phyloP scores from a whole-genome alignment of 768 basidiomycete species.

The Trametes meyenii region DNA sequence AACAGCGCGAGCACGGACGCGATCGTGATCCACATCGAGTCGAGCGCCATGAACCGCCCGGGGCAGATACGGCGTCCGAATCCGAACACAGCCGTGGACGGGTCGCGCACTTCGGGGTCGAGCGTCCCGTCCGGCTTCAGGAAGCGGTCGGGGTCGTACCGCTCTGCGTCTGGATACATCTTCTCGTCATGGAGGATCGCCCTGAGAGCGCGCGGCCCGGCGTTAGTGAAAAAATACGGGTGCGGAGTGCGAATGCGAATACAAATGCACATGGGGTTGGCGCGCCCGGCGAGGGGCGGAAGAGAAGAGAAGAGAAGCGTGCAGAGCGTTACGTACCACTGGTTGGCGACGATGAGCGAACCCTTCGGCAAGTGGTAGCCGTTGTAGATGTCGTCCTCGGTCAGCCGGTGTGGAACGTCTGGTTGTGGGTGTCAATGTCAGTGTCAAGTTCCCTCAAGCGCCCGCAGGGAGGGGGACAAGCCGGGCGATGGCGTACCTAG shows the following conservation, averaged over 20 bases:
- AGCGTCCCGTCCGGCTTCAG: slow-evolving; percentile 41
- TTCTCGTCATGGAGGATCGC: slow-evolving; percentile 43
- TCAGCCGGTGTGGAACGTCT: slow-evolving; percentile 27
- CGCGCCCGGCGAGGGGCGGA: neutral
- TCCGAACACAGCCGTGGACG: slow-evolving; percentile 37
- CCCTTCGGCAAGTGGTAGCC: slow-evolving; percentile 29
- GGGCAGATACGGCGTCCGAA: slow-evolving; percentile 39
- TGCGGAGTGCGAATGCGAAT: neutral
- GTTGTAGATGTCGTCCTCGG: slow-evolving; percentile 29
- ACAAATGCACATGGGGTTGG: neutral
- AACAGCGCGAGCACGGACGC: slow-evolving; percentile 28
- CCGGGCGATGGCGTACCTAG: slow-evolving; percentile 27
- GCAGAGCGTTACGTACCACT: slow-evolving; percentile 11
- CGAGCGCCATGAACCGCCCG: slow-evolving; percentile 28
- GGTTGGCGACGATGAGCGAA: slow-evolving; percentile 16
- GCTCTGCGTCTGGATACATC: slow-evolving; percentile 38
- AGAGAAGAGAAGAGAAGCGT: neutral
- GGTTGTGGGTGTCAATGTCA: neutral
- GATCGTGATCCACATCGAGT: slow-evolving; percentile 31
- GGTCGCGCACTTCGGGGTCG: slow-evolving; percentile 35
- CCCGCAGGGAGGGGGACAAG: no score
- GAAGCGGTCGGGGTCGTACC: slow-evolving; percentile 45
- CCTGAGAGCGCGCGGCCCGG: slow-evolving; percentile 28
- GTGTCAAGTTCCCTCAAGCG: neutral
- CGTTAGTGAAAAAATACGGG: neutral